Conservation (phyloP, 371 early-diverging fungal species). For the Mortierella sp. region DNA sequence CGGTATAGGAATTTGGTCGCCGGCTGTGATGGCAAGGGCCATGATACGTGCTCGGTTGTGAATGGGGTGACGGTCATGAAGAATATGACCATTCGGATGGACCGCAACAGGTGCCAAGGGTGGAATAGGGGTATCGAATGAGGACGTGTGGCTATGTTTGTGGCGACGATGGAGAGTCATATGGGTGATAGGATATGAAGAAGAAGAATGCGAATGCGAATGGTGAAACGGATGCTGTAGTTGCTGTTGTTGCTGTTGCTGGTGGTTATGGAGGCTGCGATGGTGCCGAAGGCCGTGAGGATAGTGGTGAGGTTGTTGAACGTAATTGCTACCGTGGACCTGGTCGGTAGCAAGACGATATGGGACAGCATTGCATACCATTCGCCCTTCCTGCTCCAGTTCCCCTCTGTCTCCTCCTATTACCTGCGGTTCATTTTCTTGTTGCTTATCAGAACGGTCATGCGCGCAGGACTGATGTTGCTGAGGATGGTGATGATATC, state of each 20-base stretch:
- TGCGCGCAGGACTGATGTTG: no score
- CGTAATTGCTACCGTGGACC: no score
- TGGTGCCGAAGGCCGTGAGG: no score
- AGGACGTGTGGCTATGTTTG: conserved; percentile 1
- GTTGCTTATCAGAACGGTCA: no score
- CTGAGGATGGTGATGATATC: no score
- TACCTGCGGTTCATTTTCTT: no score
- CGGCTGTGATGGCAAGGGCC: conserved; percentile 12
- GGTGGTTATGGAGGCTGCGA: conserved; percentile 6
- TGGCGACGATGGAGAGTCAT: conserved; percentile 1
- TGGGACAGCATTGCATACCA: no score
- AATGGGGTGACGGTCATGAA: conserved; percentile 44
- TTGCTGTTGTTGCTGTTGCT: neutral
- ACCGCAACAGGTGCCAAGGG: conserved; percentile 17
- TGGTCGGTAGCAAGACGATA: no score
- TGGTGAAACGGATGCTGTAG: conserved; percentile 1
- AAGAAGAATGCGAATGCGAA: neutral
- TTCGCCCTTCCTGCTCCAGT: no score
- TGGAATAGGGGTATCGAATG: neutral
- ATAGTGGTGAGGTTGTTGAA: no score
- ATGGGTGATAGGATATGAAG: neutral
- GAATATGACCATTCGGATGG: conserved; percentile 47
- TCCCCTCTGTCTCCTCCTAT: no score
- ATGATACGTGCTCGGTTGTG: conserved; percentile 44
- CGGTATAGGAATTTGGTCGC: neutral